Evolutionary conservation across 495 filamentous ascomycete species (phyloP).

Genomic region (Aspergillus saccharolyticus): DNA sequence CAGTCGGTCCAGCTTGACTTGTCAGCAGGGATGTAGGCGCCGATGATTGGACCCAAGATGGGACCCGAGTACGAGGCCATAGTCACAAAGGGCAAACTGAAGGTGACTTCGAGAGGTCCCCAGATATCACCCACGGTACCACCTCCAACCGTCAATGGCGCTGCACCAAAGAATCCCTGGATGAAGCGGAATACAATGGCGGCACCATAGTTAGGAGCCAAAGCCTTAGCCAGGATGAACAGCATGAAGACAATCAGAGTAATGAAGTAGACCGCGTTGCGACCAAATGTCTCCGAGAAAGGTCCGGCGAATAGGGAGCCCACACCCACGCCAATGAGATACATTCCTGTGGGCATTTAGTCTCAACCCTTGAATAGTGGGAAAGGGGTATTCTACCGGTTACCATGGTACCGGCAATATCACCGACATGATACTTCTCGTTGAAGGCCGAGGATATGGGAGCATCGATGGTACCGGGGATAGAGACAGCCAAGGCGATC

Average conservation of each 20-base stretch:
- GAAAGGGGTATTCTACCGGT: neutral
- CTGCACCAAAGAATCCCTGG: slow-evolving; percentile 44
- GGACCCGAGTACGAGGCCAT: slow-evolving; percentile 41
- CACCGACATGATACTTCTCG: neutral
- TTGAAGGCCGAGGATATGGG: neutral
- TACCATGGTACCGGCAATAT: neutral
- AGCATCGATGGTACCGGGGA: neutral
- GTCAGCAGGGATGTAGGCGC: slow-evolving; percentile 39
- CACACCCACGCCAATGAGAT: slow-evolving; percentile 58
- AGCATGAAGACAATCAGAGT: slow-evolving; percentile 45
- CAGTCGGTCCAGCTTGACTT: slow-evolving; percentile 51
- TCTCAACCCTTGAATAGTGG: neutral
- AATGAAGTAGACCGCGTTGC: slow-evolving; percentile 52
- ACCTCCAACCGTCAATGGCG: slow-evolving; percentile 46
- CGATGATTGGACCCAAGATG: slow-evolving; percentile 41
- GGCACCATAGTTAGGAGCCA: slow-evolving; percentile 46
- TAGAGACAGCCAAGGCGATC: neutral
- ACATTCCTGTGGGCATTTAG: slow-evolving; percentile 36
- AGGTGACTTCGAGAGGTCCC: slow-evolving; percentile 41
- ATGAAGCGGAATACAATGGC: slow-evolving; percentile 46
- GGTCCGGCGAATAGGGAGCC: slow-evolving; percentile 47
- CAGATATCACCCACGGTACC: slow-evolving; percentile 48
- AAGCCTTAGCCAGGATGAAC: slow-evolving; percentile 44
- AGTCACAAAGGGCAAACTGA: slow-evolving; percentile 43
- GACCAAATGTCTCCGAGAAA: slow-evolving; percentile 53